Evolutionary conservation across 495 filamentous ascomycete genomes (phyloP).

Genomic region (Delitschia confertaspora): DNA sequence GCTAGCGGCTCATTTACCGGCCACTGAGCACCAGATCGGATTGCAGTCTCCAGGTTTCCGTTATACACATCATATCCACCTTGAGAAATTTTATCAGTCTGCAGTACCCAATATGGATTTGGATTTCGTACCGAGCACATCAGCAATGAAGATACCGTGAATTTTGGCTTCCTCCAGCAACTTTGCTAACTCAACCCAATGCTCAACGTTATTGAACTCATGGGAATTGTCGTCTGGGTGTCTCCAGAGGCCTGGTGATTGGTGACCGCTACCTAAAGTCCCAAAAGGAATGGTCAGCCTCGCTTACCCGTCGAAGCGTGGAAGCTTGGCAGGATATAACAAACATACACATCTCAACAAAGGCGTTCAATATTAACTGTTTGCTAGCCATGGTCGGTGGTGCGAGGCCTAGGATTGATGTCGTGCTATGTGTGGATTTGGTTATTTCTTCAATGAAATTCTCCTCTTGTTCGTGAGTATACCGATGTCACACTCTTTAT

Average conservation of each 20-base stretch:
- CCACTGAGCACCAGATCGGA: constrained; percentile 56
- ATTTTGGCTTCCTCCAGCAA: constrained; percentile 50
- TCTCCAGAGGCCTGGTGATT: constrained; percentile 55
- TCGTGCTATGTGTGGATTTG: constrained; percentile 6
- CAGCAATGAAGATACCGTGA: constrained; percentile 56
- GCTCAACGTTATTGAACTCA: constrained; percentile 44
- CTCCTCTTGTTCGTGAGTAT: too few relatives aligned
- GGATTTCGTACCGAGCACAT: constrained; percentile 35
- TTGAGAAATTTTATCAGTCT: background rate
- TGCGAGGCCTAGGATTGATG: background rate
- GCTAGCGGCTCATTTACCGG: constrained; percentile 46
- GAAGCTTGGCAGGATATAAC: background rate
- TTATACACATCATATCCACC: constrained; percentile 60
- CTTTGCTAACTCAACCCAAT: constrained; percentile 51
- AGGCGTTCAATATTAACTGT: constrained; percentile 56
- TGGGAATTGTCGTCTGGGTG: constrained; percentile 47
- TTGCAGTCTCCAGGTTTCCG: constrained; percentile 44
- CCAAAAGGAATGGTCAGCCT: background rate
- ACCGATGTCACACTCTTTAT: background rate
- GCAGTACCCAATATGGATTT: background rate
- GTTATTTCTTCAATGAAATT: background rate
- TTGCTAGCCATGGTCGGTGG: constrained; percentile 37
- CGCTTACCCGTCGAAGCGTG: background rate
- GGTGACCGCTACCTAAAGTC: constrained; percentile 42
- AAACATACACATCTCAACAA: constrained; percentile 49